Base-by-base conservation (phyloP, 371 early-diverging fungal species). In the Chytridiales sp. region DNA sequence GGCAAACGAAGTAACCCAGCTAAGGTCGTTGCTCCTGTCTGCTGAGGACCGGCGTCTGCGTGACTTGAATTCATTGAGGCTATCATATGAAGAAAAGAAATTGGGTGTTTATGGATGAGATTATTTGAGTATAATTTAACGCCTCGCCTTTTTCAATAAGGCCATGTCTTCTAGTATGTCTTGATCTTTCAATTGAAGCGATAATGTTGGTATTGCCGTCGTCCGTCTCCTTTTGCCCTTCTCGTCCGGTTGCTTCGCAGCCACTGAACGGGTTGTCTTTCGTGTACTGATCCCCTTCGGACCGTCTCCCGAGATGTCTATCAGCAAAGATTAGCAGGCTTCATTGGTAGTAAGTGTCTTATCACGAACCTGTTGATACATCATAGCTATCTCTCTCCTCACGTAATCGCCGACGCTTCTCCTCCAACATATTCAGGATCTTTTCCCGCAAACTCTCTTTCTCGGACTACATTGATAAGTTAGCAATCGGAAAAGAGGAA, bases 341-440 rank as follows among this genome's bases (percentile, higher is more conserved):
- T 21, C 19, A 15, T 32, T 34, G 47, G 21, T 13, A 27, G 34
- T 29, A 41, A 29, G 42, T 3, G 35, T 38, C 15, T 52, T 42
- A 0, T 22, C 15, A 2, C 55, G 13, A 69, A 83, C 87, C 86
- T 50, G 79, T 80, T 21, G 78, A 71, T 27, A 90, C 75, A 56
- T 90, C 91, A 71, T 87, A 75, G 66, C 84, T 87, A 49, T 91
- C 93, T 62, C 88, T 87, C 48, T 93, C 93, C 57, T 93, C 93
- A 29, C 83, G 82, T 39, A 91, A 67, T 50, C 86, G 87, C 32
- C 84, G 76, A 56, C 88, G 81, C 59, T 85, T 84, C 34, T 86
- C 89, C 52, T 93, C 92, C 31, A 93, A 70, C 13, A 75, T 82
- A 13, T 74, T 74, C 59, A 89, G 80, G 64, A 93, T 71, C 65